A percentile compares a stretch with the other conserved stretches of the same genome.
phyloP scores from a whole-genome alignment of 441 rosid genomes.

The Gossypium trilobum region DNA sequence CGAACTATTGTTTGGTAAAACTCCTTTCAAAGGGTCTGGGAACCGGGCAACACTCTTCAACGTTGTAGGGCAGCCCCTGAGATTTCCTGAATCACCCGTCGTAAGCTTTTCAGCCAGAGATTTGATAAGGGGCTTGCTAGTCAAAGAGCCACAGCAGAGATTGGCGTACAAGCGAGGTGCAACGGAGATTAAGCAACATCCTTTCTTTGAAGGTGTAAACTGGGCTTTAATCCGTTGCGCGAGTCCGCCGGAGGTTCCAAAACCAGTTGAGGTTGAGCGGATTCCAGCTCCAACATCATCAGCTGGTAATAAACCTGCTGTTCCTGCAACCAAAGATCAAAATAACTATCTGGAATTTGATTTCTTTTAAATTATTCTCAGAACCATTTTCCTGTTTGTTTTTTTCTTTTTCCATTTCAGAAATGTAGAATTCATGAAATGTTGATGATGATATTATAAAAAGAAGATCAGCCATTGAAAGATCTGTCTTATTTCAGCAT shows the following conservation, averaged over 20 bases:
- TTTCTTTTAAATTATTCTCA: constrained; percentile 44
- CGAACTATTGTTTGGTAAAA: constrained; percentile 61
- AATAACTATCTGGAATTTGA: constrained; percentile 72
- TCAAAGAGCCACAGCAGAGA: constrained; percentile 61
- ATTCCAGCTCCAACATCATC: constrained; percentile 31
- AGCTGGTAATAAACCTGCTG: constrained; percentile 28
- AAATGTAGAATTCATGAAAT: neutral
- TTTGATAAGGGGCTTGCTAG: constrained; percentile 58
- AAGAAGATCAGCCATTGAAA: neutral
- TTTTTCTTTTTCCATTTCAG: neutral
- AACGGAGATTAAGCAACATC: constrained; percentile 63
- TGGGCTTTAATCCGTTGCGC: constrained; percentile 74
- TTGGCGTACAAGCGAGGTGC: constrained; percentile 63
- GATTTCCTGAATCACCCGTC: constrained; percentile 57
- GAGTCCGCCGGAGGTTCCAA: constrained; percentile 63
- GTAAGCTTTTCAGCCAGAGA: constrained; percentile 62
- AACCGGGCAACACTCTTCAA: constrained; percentile 60
- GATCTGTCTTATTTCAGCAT: neutral
- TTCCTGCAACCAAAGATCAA: constrained; percentile 27
- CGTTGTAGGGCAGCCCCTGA: constrained; percentile 56
- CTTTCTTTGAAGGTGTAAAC: constrained; percentile 61
- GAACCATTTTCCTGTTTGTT: constrained; percentile 11
- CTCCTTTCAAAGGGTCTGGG: constrained; percentile 63
- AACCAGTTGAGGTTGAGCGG: constrained; percentile 39
- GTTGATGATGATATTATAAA: neutral